Evolutionary conservation across 2,329 filamentous ascomycete genomes (phyloP), one percentile per base, ranked within the genome.

Genomic region (Ascochyta fabae): DNA sequence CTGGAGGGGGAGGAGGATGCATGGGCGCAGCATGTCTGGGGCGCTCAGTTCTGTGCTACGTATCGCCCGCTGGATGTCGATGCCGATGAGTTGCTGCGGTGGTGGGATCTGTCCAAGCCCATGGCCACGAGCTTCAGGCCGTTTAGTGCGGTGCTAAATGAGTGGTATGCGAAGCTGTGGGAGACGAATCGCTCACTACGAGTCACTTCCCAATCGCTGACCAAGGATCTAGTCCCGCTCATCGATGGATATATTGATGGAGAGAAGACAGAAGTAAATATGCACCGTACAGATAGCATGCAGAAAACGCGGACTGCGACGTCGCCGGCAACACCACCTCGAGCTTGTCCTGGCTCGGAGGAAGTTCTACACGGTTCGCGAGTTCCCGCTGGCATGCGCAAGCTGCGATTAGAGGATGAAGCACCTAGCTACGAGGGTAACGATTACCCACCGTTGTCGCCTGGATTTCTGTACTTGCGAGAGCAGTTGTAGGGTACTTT

Each of bases 131-230:
- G 38, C 22, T 40, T 13, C 12, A 12, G 22, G 10, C 38, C 19
- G 19, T 53, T 53, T 16, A 48, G 51, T 15, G 33, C 42, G 33
- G 23, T 24, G 10, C 39, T 54, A 13, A 26, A 44, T 8, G 6
- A 4, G 3, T 48, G 34, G 45, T 54, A 54, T 35, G 16, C 15
- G 7, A 44, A 34, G 27, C 22, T 49, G 15, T 54, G 41, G n/a
- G 26, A 35, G 1, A 6, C 9, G 3, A n/a, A 26, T 44, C 12
- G 15, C 12, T 6, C 26, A 8, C n/a, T 9, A 13, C 51, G 51
- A 1, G 34, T 31, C 8, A 54, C 45, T 12, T 24, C 40, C 23
- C 24, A 16, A 6, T 23, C 15, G 22, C 26, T 54, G 15, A 15
- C 22, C 12, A 31, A n/a, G 34, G 15, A 44, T n/a, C 9, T 48